Base-by-base conservation (phyloP, 495 filamentous ascomycete species). In the Penicillium atrosanguineum region DNA sequence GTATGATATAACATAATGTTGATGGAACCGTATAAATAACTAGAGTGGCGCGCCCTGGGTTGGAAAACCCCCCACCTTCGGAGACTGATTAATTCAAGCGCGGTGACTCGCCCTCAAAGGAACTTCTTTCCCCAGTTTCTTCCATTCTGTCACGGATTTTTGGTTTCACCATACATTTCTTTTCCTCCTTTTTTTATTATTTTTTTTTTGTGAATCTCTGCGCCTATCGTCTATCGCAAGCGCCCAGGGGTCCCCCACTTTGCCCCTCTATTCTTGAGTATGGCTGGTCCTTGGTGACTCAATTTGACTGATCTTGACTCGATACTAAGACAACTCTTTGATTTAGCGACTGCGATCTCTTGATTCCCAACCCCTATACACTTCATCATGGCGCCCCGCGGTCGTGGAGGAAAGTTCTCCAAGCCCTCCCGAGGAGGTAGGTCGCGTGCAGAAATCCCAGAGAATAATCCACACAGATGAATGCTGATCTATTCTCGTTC, bases 361-460 rank as follows among this genome's bases (percentile, higher is more conserved):
- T 19, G 28, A n/a, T 41, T 37, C n/a, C 36, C 36, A 14, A 38
- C 18, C 4, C 15, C 16, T 48, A 31, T 12, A 41, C 46, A 44
- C 38, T 39, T 53, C 53, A 67, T 54, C 18, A 78, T 78, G 75
- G 67, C 75, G 16, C 75, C 73, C 50, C 73, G 75, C 52, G 90
- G 90, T 62, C 86, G 91, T 60, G 91, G 88, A 59, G 90, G 90
- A 70, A 98, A 97, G 75, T 96, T 91, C 69, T 87, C 82, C 73
- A 98, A 98, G 77, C 90, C 87, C 55, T 88, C 87, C 50, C 82
- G 94, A 74, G 94, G 94, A 78, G 90, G 91, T 92, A 77, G 83
- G 69, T 55, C 26, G 56, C 49, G 43, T 48, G 48, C 50, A 42
- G 54, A 21, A 20, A 25, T 26, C 34, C 47, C 16, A 46, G 60